Evolutionary conservation across 495 filamentous ascomycete species (phyloP).

Genomic region (Lasiosphaeria miniovina): DNA sequence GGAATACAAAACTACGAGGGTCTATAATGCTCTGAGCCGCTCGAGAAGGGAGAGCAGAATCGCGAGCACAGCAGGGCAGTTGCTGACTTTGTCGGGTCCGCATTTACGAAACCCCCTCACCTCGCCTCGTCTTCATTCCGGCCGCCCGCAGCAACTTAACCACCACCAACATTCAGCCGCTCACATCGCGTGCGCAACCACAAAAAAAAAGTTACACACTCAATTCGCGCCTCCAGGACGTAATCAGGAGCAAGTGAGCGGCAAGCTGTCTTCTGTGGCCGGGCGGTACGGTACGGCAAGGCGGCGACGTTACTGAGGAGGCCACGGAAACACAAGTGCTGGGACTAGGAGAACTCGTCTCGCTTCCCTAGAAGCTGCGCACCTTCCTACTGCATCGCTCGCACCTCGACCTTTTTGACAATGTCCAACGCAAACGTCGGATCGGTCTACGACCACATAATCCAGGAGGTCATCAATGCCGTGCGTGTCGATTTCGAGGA

Average conservation of each 20-base stretch:
- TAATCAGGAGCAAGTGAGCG: not conserved
- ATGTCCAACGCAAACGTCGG: constrained; percentile 63
- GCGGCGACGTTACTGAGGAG: not conserved
- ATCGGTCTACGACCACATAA: constrained; percentile 80
- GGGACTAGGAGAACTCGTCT: too few species aligned
- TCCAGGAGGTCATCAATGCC: constrained; percentile 81
- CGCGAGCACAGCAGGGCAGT: constrained; percentile 8
- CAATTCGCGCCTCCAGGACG: not conserved
- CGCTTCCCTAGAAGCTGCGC: too few species aligned
- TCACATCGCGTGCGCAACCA: constrained; percentile 7
- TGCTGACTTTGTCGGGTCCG: constrained; percentile 10
- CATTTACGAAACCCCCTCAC: constrained; percentile 1
- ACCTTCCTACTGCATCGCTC: not conserved
- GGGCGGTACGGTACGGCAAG: not conserved
- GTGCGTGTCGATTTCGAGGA: constrained; percentile 97
- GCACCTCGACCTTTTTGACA: constrained; percentile 15
- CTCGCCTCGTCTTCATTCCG: not conserved
- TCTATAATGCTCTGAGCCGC: constrained; percentile 13
- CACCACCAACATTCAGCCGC: constrained; percentile 1
- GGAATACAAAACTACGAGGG: constrained; percentile 25
- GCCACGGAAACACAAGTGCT: too few species aligned
- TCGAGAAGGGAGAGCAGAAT: constrained; percentile 7
- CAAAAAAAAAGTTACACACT: not conserved
- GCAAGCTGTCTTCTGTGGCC: not conserved
- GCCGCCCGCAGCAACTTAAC: not conserved